Evolutionary conservation across 2,329 filamentous ascomycete species (phyloP).

Genomic region (Venturia pyrina): DNA sequence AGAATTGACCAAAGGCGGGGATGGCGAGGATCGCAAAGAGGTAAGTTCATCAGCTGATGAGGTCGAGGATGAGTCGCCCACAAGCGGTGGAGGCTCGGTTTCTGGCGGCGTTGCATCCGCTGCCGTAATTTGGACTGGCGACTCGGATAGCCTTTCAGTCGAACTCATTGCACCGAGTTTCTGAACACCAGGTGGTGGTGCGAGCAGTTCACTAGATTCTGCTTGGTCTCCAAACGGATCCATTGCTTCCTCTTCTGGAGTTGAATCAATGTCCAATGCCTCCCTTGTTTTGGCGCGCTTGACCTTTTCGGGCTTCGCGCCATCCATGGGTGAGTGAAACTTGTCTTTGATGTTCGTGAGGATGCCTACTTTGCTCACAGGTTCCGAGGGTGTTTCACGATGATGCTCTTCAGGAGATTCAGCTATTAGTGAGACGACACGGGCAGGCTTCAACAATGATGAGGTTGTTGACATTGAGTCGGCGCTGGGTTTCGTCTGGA

Average conservation of each 20-base stretch:
- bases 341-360: slow-evolving; percentile 17
- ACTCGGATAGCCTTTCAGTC: slow-evolving; percentile 50
- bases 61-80: slow-evolving; percentile 52
- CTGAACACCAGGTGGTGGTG: slow-evolving; percentile 3
- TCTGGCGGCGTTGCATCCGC: slow-evolving; percentile 13
- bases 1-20: background rate
- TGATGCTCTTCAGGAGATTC: background rate
- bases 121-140: slow-evolving; percentile 55
- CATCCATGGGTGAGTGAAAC: slow-evolving; percentile 29
- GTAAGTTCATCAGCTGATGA: slow-evolving; percentile 10
- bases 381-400: background rate
- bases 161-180: slow-evolving; percentile 12
- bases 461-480: slow-evolving; percentile 4
- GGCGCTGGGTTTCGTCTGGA: slow-evolving; percentile 11
- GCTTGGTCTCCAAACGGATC: slow-evolving; percentile 33
- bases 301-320: slow-evolving; percentile 46
- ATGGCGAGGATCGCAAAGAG: slow-evolving; percentile 6
- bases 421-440: background rate
- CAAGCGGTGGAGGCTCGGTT: slow-evolving; percentile 50
- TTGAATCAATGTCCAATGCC: slow-evolving; percentile 60
- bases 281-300: slow-evolving; percentile 52
- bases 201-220: slow-evolving; percentile 16
- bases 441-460: background rate
- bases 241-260: slow-evolving; percentile 31
- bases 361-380: background rate